phyloP scores from a whole-genome alignment of 768 basidiomycete genomes.

The Mycena latifolia region DNA sequence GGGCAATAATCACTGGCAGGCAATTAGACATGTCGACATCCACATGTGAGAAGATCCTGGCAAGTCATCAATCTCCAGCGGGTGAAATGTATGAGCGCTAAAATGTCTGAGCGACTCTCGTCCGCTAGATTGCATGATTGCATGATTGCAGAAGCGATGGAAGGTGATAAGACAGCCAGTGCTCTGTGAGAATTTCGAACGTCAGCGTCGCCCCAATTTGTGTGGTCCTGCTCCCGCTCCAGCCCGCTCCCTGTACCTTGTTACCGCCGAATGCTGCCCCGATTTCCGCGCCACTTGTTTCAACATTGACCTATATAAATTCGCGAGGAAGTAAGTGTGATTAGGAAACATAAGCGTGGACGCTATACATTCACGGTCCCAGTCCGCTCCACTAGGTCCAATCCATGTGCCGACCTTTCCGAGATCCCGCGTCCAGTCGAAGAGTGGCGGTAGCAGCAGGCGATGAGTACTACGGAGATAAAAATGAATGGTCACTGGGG shows the following conservation, averaged over 20 bases:
- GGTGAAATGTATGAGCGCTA: too few species aligned
- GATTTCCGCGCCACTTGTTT: slow-evolving; percentile 72
- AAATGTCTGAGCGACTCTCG: too few species aligned
- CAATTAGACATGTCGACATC: too few species aligned
- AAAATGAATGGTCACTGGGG: slow-evolving; percentile 18
- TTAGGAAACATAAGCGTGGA: slow-evolving; percentile 41
- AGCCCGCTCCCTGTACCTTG: slow-evolving; percentile 81
- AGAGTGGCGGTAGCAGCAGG: slow-evolving; percentile 74
- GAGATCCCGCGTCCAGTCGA: slow-evolving; percentile 91
- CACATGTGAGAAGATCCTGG: slow-evolving; percentile 62
- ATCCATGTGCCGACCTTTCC: slow-evolving; percentile 92
- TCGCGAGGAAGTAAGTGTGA: slow-evolving; percentile 6
- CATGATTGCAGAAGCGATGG: slow-evolving; percentile 39
- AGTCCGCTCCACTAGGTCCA: slow-evolving; percentile 89
- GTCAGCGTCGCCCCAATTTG: slow-evolving; percentile 23
- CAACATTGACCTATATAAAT: slow-evolving; percentile 64
- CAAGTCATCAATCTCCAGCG: too few species aligned
- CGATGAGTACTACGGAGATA: slow-evolving; percentile 24
- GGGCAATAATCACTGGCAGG: slow-evolving; percentile 28
- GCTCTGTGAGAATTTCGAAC: slow-evolving; percentile 59
- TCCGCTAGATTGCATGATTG: slow-evolving; percentile 67
- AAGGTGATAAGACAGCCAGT: slow-evolving; percentile 71
- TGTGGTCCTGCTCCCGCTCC: slow-evolving; percentile 27
- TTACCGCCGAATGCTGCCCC: slow-evolving; percentile 94
- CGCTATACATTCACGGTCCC: slow-evolving; percentile 88